Conservation (phyloP, 2,329 filamentous ascomycete species). For the Gnomoniopsis sp. region DNA sequence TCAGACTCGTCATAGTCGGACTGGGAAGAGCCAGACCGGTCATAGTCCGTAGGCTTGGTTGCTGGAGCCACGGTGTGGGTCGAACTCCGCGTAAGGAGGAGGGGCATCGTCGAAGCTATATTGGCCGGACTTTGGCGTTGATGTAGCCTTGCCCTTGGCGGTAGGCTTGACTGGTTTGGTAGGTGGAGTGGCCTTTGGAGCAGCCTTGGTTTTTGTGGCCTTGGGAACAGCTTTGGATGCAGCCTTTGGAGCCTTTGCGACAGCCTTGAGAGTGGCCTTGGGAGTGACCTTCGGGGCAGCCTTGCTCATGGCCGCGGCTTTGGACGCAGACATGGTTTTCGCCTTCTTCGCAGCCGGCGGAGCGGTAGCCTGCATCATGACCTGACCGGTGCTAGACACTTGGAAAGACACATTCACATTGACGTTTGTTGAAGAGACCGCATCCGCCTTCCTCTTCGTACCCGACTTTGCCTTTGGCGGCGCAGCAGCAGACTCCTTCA, state of each 20-base stretch:
- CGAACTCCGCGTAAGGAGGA: conserved; percentile 18
- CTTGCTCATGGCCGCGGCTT: not conserved
- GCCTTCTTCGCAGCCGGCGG: conserved; percentile 24
- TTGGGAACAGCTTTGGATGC: not conserved
- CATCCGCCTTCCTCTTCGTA: conserved; percentile 28
- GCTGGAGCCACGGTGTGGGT: conserved; percentile 16
- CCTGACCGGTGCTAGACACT: conserved; percentile 16
- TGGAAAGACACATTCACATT: conserved; percentile 28
- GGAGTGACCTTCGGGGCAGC: not conserved
- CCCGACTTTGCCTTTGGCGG: conserved; percentile 12
- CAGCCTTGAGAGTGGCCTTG: not conserved
- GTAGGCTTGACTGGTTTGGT: conserved; percentile 2
- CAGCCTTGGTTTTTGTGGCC: not conserved
- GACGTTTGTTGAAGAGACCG: conserved; percentile 21
- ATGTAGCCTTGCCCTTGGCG: conserved; percentile 18
- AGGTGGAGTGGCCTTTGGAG: not conserved
- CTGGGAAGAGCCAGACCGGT: too few species aligned
- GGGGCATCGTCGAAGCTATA: not conserved
- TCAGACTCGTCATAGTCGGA: too few species aligned
- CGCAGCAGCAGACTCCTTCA: conserved; percentile 19
- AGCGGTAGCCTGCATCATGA: conserved; percentile 11
- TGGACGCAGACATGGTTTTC: conserved; percentile 16
- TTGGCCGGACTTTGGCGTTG: not conserved
- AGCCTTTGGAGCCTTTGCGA: not conserved
- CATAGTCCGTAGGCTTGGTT: conserved; percentile 17